phyloP scores from a whole-genome alignment of 1,284 basidiomycete genomes.

The Cerioporus squamosus region DNA sequence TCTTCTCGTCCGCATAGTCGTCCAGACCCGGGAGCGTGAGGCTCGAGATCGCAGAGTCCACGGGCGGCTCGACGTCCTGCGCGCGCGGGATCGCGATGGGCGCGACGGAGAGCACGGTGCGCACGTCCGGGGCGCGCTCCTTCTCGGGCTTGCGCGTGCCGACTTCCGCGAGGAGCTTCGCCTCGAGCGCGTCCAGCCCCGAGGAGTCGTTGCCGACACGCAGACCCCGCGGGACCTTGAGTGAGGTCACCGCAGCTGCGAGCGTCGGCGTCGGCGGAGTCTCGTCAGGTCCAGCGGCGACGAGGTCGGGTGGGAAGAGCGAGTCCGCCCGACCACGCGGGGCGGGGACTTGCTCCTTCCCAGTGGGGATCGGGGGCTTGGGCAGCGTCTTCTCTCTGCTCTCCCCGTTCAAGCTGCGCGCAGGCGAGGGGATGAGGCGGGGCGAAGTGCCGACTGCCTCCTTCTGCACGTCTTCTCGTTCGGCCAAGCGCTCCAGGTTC shows the following conservation, averaged over 20 bases:
- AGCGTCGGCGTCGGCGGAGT: conserved; percentile 59
- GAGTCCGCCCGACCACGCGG: conserved; percentile 36
- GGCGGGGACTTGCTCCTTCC: conserved; percentile 16
- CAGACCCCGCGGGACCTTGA: conserved; percentile 37
- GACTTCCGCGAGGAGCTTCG: conserved; percentile 63
- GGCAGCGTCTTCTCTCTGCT: conserved; percentile 63
- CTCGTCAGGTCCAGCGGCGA: conserved; percentile 4
- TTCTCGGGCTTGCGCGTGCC: conserved; percentile 59
- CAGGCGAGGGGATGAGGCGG: conserved; percentile 21
- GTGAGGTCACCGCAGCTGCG: conserved; percentile 46
- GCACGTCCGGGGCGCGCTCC: conserved; percentile 47
- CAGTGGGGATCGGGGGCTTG: conserved; percentile 46
- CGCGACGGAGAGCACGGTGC: conserved; percentile 38
- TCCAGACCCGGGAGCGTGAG: conserved; percentile 60
- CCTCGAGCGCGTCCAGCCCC: conserved; percentile 68
- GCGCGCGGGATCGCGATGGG: conserved; percentile 47
- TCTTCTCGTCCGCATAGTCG: conserved; percentile 27
- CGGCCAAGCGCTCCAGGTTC: conserved; percentile 70
- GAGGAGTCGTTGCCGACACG: conserved; percentile 31
- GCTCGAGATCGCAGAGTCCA: conserved; percentile 78
- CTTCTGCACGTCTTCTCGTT: conserved; percentile 43
- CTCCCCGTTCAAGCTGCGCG: conserved; percentile 16
- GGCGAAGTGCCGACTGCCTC: conserved; percentile 16
- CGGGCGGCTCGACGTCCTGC: conserved; percentile 45
- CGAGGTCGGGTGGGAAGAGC: conserved; percentile 32